These are phyloP conservation scores for Xylaria castorea DNA, from an alignment of 495 filamentous ascomycete genomes.

Conservation along the genomic window DNA sequence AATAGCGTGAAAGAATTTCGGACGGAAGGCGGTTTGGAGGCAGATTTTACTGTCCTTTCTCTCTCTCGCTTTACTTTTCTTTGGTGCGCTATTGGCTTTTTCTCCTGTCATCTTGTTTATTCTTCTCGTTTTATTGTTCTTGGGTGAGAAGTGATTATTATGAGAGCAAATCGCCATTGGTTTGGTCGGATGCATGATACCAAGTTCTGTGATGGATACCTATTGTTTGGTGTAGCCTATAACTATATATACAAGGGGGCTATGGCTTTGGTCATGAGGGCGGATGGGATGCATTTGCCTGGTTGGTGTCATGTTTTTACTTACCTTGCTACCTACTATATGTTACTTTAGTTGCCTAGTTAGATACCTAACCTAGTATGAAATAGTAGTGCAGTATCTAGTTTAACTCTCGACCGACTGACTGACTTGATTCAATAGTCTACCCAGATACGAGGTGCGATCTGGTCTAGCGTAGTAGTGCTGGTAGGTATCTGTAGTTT, in stretches of 20 bases:
- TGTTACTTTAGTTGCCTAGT: slow-evolving; percentile 1
- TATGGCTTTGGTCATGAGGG: neutral
- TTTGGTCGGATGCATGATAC: neutral
- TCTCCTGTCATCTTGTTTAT: neutral
- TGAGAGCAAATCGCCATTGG: neutral
- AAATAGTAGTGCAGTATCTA: slow-evolving; percentile 12
- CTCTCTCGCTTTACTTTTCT: neutral
- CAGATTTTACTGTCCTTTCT: neutral
- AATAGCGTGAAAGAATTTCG: neutral
- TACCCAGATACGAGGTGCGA: neutral
- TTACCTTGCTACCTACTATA: neutral
- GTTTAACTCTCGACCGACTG: neutral
- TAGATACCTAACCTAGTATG: slow-evolving; percentile 9
- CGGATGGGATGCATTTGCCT: neutral
- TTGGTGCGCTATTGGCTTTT: neutral
- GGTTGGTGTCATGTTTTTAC: slow-evolving; percentile 1
- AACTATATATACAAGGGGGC: neutral
- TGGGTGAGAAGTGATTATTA: neutral
- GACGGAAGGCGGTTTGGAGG: neutral
- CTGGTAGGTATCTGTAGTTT: neutral
- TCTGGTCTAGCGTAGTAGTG: neutral
- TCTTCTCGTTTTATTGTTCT: neutral
- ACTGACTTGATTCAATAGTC: neutral
- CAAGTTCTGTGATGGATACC: neutral
- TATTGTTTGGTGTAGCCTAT: neutral